These are phyloP conservation scores for Prosopis cineraria DNA, from an alignment of 306 rosid species.

Conservation along the genomic window DNA sequence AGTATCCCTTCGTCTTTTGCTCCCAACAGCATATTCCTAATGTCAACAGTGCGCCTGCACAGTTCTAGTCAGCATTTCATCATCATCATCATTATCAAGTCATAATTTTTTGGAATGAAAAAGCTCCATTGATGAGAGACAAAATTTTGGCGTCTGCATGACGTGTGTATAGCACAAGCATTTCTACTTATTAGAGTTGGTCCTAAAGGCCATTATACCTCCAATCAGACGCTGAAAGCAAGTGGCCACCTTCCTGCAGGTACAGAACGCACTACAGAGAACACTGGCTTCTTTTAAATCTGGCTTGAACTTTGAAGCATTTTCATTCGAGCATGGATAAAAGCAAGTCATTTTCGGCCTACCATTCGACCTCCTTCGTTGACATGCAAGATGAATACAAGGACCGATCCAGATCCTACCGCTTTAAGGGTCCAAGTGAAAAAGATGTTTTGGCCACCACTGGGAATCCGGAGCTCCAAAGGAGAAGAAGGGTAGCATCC, in stretches of 20 bases:
- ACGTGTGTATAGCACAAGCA: neutral
- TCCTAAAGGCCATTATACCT: neutral
- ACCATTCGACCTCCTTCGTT: slow-evolving; percentile 34
- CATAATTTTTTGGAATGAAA: neutral
- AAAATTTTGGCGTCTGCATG: neutral
- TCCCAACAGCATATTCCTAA: neutral
- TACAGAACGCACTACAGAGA: neutral
- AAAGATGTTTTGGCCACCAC: slow-evolving; percentile 39
- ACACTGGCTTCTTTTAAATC: neutral
- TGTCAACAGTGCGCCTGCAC: neutral
- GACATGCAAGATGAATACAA: slow-evolving; percentile 47
- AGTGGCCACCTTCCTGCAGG: neutral
- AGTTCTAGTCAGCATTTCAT: neutral
- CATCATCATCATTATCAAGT: no score
- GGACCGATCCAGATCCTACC: slow-evolving; percentile 15
- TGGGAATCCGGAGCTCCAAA: slow-evolving; percentile 54
- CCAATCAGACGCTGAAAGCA: neutral
- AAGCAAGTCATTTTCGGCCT: slow-evolving; percentile 55
- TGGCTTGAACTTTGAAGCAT: neutral
- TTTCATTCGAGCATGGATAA: slow-evolving; percentile 48
- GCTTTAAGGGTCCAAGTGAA: slow-evolving; percentile 18
- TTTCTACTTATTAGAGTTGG: neutral
- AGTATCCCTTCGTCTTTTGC: neutral
- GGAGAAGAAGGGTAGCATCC: slow-evolving; percentile 54
- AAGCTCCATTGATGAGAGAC: neutral